Conservation (phyloP, 768 basidiomycete species). For the Rhodotorula graminis region DNA sequence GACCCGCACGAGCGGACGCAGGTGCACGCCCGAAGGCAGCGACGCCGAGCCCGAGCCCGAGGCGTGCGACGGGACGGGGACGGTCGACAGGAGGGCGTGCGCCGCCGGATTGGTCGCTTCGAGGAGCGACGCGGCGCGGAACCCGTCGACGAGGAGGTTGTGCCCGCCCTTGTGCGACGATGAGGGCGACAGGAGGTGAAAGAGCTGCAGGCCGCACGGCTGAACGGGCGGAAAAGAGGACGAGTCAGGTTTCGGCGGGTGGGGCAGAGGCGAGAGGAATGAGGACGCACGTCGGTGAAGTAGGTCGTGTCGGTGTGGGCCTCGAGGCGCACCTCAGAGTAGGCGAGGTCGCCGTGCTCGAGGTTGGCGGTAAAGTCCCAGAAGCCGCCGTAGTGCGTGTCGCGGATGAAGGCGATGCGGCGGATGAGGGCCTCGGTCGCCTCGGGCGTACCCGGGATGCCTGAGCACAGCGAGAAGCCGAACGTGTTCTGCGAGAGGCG, state of each 20-base stretch:
- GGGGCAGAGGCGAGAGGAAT: not conserved
- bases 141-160: constrained; percentile 91
- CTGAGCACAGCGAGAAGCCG: constrained; percentile 81
- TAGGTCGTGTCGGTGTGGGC: constrained; percentile 78
- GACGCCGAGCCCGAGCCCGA: constrained; percentile 63
- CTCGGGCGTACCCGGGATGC: constrained; percentile 72
- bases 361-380: constrained; percentile 96
- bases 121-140: constrained; percentile 79
- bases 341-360: constrained; percentile 87
- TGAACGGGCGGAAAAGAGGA: constrained; percentile 48
- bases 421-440: constrained; percentile 72
- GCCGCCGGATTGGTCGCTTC: constrained; percentile 65
- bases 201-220: constrained; percentile 90
- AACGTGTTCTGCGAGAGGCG: constrained; percentile 60
- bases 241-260: not conserved
- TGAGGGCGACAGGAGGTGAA: constrained; percentile 73
- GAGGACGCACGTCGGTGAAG: constrained; percentile 54
- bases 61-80: constrained; percentile 76
- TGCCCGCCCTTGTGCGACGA: constrained; percentile 69
- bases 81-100: constrained; percentile 63
- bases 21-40: constrained; percentile 41
- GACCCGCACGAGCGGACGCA: constrained; percentile 59
- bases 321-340: constrained; percentile 77
- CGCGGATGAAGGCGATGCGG: constrained; percentile 79
- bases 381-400: constrained; percentile 87